Base-by-base conservation (phyloP, 495 filamentous ascomycete species). In the Aspergillus sclerotioniger region DNA sequence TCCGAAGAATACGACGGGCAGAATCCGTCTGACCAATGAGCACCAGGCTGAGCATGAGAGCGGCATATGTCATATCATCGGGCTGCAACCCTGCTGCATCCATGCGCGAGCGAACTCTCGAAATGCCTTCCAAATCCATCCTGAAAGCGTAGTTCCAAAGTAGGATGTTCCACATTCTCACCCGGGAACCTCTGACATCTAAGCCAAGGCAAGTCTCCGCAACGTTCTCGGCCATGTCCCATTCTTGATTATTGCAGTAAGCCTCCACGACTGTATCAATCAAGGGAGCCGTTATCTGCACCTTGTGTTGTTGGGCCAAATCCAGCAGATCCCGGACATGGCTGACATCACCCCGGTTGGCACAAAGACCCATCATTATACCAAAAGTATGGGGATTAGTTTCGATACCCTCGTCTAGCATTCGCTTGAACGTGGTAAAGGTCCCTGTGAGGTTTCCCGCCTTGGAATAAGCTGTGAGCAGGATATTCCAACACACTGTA, bases 101-200 rank as follows among this genome's bases (percentile, higher is more conserved):
- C 86, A 96, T 95, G 50, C 72, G 69, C 37, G 75, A 75, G 56
- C 88, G 82, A 17, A 91, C 59, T 21, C 79, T 80, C 49, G 84
- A 80, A 21, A 89, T 77, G 39, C 77, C 74, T 5, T 73, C 71
- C 44, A 92, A 63, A 60, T 94, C 85, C 57, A 86, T 76, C 6
- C 82, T 77, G 54, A 82, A 75, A 16, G 88, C 90, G 65, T 90
- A 78, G 29, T 85, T 82, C 54, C 78, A 76, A 4, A 97, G 71
- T 16, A 97, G 71, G 17, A 80, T 74, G 65, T 96, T 96, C 89
- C 90, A 97, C 73, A 93, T 84, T 47, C 75, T 68, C 15, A 86
- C 84, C 35, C 76, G 74, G 41, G 73, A 77, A 10, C 79, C 70
- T 54, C 74, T 56, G n/a, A 76, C 56, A 21, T 72, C 61, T 35